Conservation (phyloP, 148 eudicot species). For the Chenopodium suecicum region DNA sequence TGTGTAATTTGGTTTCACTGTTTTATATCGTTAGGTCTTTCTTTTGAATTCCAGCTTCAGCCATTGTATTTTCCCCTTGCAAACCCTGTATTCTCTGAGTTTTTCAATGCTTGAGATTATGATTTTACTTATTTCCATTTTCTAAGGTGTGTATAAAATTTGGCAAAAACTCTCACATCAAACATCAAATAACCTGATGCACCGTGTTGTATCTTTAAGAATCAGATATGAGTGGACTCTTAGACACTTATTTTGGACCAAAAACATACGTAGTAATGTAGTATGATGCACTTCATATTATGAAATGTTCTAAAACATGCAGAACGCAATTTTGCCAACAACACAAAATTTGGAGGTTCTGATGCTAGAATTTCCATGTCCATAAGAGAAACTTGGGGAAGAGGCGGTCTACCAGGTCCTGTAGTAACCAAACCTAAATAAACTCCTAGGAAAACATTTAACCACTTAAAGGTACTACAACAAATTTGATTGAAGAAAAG, state of each 20-base stretch:
- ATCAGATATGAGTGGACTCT: not conserved
- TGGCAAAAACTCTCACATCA: not conserved
- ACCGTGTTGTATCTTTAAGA: not conserved
- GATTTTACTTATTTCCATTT: not conserved
- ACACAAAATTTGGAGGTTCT: not conserved
- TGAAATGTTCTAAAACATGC: too few species aligned
- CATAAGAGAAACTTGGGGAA: not conserved
- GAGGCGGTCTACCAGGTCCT: not conserved
- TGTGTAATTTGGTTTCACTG: constrained; percentile 2
- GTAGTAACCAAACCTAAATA: not conserved
- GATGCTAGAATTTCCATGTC: not conserved
- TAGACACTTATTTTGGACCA: not conserved
- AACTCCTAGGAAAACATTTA: not conserved
- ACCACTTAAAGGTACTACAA: not conserved
- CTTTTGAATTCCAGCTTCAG: constrained; percentile 17
- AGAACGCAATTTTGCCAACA: not conserved
- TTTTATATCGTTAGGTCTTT: constrained; percentile 16
- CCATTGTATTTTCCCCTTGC: not conserved
- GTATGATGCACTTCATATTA: too few species aligned
- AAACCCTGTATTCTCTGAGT: too few species aligned
- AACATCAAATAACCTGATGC: not conserved
- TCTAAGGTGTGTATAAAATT: not conserved
- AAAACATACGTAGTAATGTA: too few species aligned
- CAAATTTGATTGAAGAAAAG: not conserved
- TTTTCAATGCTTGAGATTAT: not conserved